phyloP scores from a whole-genome alignment of 176 grass and related monocot genomes.

The Secale cereale region DNA sequence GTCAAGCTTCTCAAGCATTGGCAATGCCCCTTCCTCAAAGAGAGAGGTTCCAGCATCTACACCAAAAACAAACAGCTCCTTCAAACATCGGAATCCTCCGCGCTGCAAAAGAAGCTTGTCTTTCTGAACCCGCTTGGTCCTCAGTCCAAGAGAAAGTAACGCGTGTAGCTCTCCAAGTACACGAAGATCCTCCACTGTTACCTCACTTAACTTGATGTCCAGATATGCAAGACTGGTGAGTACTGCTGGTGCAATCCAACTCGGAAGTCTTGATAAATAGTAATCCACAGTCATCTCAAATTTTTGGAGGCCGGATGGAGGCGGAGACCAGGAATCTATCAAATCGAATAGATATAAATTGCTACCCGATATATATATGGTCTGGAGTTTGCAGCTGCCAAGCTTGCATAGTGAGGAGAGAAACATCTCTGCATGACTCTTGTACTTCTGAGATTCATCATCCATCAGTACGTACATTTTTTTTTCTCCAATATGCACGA shows the following conservation, averaged over 20 bases:
- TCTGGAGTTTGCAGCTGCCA: not conserved
- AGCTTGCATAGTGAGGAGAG: no score
- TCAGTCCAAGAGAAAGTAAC: not conserved
- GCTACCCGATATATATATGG: fast-evolving
- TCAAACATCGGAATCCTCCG: not conserved
- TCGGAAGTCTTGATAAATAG: not conserved
- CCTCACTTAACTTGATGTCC: not conserved
- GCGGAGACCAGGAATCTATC: constrained; percentile 7
- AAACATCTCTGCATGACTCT: no score
- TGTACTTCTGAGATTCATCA: no score
- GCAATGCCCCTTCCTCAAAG: not conserved
- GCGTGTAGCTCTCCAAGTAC: not conserved
- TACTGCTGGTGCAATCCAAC: not conserved
- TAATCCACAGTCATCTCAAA: not conserved
- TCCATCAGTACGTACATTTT: no score
- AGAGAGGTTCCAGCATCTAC: not conserved
- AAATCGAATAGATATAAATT: not conserved
- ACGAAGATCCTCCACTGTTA: not conserved
- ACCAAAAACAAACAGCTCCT: not conserved
- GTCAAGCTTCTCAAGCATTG: not conserved
- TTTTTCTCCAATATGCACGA: no score
- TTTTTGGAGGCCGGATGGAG: not conserved
- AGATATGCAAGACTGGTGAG: not conserved
- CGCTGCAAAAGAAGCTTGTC: not conserved
- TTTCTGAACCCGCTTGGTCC: not conserved